Evolutionary conservation across 2,329 filamentous ascomycete species (phyloP).

Genomic region (Cladosporium sp.): DNA sequence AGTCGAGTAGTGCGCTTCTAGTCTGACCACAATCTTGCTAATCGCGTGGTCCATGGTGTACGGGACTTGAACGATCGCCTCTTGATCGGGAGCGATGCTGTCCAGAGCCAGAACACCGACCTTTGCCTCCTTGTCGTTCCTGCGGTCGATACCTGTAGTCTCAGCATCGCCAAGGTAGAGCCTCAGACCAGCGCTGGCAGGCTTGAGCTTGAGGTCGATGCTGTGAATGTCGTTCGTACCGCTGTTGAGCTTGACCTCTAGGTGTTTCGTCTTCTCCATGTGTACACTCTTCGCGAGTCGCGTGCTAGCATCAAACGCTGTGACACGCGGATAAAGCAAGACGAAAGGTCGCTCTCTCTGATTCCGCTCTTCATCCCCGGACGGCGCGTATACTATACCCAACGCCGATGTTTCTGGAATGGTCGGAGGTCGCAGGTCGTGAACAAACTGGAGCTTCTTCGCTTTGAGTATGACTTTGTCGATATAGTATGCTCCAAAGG

Average conservation of each 20-base stretch:
- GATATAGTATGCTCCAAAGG: constrained; percentile 73
- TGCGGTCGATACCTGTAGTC: constrained; percentile 4
- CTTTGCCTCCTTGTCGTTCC: constrained; percentile 20
- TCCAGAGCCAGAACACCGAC: constrained; percentile 24
- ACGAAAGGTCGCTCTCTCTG: constrained; percentile 48
- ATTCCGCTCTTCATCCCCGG: constrained; percentile 8
- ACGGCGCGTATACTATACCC: constrained; percentile 14
- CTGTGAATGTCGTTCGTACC: constrained; percentile 69
- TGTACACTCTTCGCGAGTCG: constrained; percentile 69
- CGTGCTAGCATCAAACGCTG: constrained; percentile 69
- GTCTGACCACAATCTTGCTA: constrained; percentile 63
- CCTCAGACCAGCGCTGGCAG: constrained; percentile 61
- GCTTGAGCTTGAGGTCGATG: constrained; percentile 54
- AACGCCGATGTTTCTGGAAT: constrained; percentile 17
- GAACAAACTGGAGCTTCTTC: constrained; percentile 64
- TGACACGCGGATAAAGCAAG: constrained; percentile 68
- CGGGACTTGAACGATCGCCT: constrained; percentile 66
- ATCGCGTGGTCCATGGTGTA: constrained; percentile 76
- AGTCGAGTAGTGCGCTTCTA: constrained; percentile 50
- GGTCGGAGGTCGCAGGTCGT: constrained; percentile 56
- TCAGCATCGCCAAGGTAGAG: constrained; percentile 55
- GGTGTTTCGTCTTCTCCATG: constrained; percentile 73
- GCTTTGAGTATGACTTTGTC: constrained; percentile 68
- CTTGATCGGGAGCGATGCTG: constrained; percentile 39
- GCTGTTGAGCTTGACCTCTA: constrained; percentile 71